Evolutionary conservation across 208 protist species (phyloP), one percentile per base, ranked within the genome.

Genomic region (Histomonas meleagridis): DNA sequence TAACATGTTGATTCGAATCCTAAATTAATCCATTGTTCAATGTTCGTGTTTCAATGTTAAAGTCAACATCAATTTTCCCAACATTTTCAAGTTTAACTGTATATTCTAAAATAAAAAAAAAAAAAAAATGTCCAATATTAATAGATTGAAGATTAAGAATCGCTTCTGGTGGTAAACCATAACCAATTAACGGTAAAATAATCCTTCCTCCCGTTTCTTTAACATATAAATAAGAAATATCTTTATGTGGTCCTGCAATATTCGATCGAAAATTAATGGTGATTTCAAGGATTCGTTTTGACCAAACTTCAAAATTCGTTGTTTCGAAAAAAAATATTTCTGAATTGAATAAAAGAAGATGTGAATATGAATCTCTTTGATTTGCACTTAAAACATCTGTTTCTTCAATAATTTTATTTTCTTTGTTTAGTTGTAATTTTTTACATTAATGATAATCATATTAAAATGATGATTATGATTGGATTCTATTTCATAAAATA

Each of bases 41-140:
- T n/a, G n/a, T n/a, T n/a, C n/a, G n/a, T n/a, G n/a, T 48, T 38
- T 51, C 7, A 55, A 86, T 51, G 32, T 32, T 26, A 46, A 86
- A 86, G 38, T 55, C 40, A 12, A 51, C 46, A 55, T 32, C 43
- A 10, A 46, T 23, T 55, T 55, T 14, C 4, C 76, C 76, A 55
- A 46, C 46, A 86, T 86, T 86, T n/a, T 51, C 14, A 1, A 86
- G 5, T 51, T 28, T 51, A 35, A 86, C 76, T 86, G 51, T 12
- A 38, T 86, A 86, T 55, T 86, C 76, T n/a, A 86, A 46, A 55
- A 86, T 53, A 86, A 40, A 55, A 28, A 55, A 40, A 35, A 86
- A 46, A 32, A 26, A 32, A 86, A 86, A 26, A 55, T 86, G 76
- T 16, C 76, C 76, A 16, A 28, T 32, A 38, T 86, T 86, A 38